phyloP scores from a whole-genome alignment of 2,329 filamentous ascomycete genomes.

The Xylariaceae sp. region DNA sequence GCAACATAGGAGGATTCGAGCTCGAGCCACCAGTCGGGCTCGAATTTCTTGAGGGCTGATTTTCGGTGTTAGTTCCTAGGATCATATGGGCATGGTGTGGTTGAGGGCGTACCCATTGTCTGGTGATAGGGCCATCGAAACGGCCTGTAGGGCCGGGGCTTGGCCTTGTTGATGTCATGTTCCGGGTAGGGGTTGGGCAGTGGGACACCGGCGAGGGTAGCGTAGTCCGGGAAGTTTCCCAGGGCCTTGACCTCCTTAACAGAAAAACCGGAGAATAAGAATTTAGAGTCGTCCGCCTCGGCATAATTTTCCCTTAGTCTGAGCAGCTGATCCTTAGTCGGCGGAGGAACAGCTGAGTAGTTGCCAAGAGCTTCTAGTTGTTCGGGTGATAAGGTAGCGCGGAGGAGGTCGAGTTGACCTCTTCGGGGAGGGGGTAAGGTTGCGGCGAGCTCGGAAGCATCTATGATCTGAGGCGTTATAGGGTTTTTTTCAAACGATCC shows the following conservation, averaged over 20 bases:
- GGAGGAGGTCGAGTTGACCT: constrained; percentile 20
- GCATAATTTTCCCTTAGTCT: constrained; percentile 34
- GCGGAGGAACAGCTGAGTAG: constrained; percentile 20
- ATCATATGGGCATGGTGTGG: not conserved
- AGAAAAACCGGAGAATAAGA: constrained; percentile 65
- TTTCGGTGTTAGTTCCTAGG: constrained; percentile 1
- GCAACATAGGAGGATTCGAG: constrained; percentile 66
- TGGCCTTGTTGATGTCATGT: constrained; percentile 64
- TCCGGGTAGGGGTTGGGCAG: constrained; percentile 56
- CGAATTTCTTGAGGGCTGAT: constrained; percentile 68
- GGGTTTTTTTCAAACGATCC: constrained; percentile 7
- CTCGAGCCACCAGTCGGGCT: constrained; percentile 85
- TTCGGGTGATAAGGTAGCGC: constrained; percentile 10
- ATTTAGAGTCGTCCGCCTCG: constrained; percentile 35
- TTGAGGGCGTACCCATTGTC: constrained; percentile 69
- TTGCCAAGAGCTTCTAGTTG: constrained; percentile 21
- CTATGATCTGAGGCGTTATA: constrained; percentile 22
- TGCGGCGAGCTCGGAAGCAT: constrained; percentile 17
- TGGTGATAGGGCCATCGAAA: constrained; percentile 84
- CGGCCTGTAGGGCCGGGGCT: constrained; percentile 71
- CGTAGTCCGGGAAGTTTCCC: constrained; percentile 76
- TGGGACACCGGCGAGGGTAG: constrained; percentile 67
- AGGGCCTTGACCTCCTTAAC: constrained; percentile 62
- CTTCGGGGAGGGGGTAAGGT: constrained; percentile 25
- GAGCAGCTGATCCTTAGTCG: constrained; percentile 28